Base-by-base conservation (phyloP, 108 stramenopile genomes). In the Bacterosira constricta region DNA sequence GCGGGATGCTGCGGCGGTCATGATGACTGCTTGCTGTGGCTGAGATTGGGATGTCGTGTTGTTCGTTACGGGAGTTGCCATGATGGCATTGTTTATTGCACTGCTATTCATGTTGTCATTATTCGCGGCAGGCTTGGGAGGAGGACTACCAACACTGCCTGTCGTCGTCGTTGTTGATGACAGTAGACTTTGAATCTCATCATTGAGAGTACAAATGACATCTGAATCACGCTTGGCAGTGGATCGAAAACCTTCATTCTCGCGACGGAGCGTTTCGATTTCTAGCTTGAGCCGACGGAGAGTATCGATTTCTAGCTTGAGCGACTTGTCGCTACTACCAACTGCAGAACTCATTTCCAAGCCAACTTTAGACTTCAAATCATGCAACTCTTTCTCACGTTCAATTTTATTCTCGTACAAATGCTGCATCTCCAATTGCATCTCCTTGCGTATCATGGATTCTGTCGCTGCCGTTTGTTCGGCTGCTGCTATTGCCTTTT, bases 301-400 rank as follows among this genome's bases (percentile, higher is more conserved):
- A n/a, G n/a, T n/a, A n/a, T n/a, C n/a, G n/a, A n/a, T 67, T 39
- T 67, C 66, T 3, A 20, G 13, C 31, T 67, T 67, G 25, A 67
- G 39, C 34, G 15, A 15, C n/a, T n/a, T n/a, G n/a, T n/a, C 31
- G 23, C 18, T 31, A 7, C 18, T 54, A 41, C 15, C 55, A 23
- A 25, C 15, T 35, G 37, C 44, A 9, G 50, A 65, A 20, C 38
- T 41, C 18, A 34, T 6, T 20, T 42, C 18, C 11, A 27, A 54
- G 53, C 27, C 15, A 6, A 38, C 26, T 4, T 34, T n/a, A 17
- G 38, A 27, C 8, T 49, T n/a, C 50, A 27, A 20, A 47, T 50
- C 47, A 7, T 51, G 31, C 10, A 63, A 18, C 32, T 32, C 26
- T 15, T 34, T 56, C 21, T 64, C 39, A 9, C 42, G 26, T 8